These are phyloP conservation scores for Paraconiothyrium sp. DNA, from an alignment of 2,329 filamentous ascomycete genomes.

Conservation along the genomic window DNA sequence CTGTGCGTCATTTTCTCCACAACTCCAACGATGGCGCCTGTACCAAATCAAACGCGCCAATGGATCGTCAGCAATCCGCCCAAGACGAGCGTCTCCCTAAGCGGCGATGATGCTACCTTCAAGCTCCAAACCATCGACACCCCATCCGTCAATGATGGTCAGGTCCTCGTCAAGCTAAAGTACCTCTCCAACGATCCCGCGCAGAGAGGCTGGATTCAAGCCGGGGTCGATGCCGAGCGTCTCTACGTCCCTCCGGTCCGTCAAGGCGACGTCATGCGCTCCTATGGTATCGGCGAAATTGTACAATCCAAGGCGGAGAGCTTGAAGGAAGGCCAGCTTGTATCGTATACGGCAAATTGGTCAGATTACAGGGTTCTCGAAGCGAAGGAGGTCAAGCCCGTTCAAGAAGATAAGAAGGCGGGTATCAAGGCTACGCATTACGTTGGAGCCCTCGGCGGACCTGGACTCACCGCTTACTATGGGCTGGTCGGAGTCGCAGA, in stretches of 20 bases:
- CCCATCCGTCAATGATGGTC: constrained; percentile 46
- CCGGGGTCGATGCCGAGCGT: constrained; percentile 51
- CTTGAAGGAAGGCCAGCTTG: constrained; percentile 66
- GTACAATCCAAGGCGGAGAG: constrained; percentile 64
- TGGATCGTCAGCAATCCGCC: constrained; percentile 57
- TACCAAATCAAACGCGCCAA: constrained; percentile 48
- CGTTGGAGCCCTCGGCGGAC: constrained; percentile 57
- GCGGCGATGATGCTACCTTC: constrained; percentile 53
- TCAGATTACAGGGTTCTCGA: constrained; percentile 68
- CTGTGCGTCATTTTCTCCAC: not conserved
- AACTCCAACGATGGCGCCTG: constrained; percentile 36
- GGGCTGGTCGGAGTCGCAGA: constrained; percentile 74
- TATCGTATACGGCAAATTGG: constrained; percentile 68
- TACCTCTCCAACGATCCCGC: constrained; percentile 63
- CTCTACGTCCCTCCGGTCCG: constrained; percentile 59
- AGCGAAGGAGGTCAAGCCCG: constrained; percentile 42
- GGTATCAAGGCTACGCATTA: constrained; percentile 56
- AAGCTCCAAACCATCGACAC: constrained; percentile 48
- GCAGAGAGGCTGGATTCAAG: constrained; percentile 61
- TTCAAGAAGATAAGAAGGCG: constrained; percentile 40
- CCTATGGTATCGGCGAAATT: constrained; percentile 67
- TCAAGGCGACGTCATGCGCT: constrained; percentile 68
- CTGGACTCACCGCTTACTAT: constrained; percentile 78
- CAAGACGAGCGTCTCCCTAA: constrained; percentile 44
- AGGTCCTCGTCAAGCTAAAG: constrained; percentile 57